Percentiles rank a stretch among this genome's conserved stretches.
Evolutionary conservation across 2,329 filamentous ascomycete species (phyloP).

Genomic region (Penicillium sp.): DNA sequence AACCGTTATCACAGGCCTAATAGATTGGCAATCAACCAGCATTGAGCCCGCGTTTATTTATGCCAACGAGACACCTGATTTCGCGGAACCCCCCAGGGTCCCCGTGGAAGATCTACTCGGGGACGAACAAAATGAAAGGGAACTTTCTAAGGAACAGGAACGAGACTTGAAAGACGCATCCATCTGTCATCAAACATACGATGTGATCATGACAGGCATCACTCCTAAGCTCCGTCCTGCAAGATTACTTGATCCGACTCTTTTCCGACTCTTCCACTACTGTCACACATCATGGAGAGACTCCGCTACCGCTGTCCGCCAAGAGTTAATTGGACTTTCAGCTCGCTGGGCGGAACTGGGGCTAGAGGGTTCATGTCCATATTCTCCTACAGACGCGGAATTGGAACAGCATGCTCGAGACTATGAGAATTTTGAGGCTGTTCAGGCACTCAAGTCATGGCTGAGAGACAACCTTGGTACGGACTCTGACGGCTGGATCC

Average conservation of each 20-base stretch:
- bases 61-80: conserved; percentile 29
- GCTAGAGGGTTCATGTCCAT: conserved; percentile 27
- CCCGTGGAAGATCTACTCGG: conserved; percentile 14
- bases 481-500: conserved; percentile 34
- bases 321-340: conserved; percentile 33
- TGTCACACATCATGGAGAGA: conserved; percentile 31
- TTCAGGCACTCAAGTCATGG: conserved; percentile 30
- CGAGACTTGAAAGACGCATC: conserved; percentile 24
- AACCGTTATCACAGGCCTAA: conserved; percentile 29
- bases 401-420: conserved; percentile 23
- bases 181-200: conserved; percentile 32
- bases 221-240: conserved; percentile 26
- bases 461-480: conserved; percentile 26
- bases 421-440: conserved; percentile 33
- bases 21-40: conserved; percentile 36
- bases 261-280: conserved; percentile 35
- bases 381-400: conserved; percentile 25
- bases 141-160: conserved; percentile 8
- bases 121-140: conserved; percentile 11
- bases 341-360: conserved; percentile 26
- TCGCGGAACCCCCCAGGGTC: conserved; percentile 19
- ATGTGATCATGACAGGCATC: conserved; percentile 25
- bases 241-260: conserved; percentile 25
- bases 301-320: conserved; percentile 23
- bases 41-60: conserved; percentile 34